Evolutionary conservation across 192 early-diverging fungal genomes (phyloP), one percentile per base, ranked within the genome.

Genomic region (Coemansia sp.): DNA sequence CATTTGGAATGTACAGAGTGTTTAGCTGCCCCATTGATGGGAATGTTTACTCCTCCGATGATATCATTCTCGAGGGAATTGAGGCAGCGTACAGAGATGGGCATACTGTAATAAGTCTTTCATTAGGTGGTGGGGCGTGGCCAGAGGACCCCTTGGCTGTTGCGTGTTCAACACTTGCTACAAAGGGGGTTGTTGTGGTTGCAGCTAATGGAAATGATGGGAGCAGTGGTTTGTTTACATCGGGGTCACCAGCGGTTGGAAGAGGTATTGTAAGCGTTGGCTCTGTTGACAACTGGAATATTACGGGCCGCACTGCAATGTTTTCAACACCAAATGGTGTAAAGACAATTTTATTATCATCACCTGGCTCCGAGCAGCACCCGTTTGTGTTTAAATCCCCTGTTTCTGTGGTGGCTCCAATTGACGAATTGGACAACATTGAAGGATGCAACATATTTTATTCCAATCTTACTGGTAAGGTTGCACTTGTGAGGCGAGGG

Each of bases 171-270:
- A 62, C 42, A 5, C 42, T 91, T 5, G 65, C 73, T 15, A 58
- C 74, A 6, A 47, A 68, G 10, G 89, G 89, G 36, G 66, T 89
- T 41, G 63, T 87, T 18, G 83, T 93, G 16, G 79, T 85, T 37
- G 76, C 87, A 21, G 83, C 92, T 15, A 83, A 84, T 58, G 94
- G 94, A 9, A 95, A 95, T 79, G 84, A 87, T 43, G 93, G 92
- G 32, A 52, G 65, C 49, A 75, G 71, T 51, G 89, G 89, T 11
- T 36, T 88, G 10, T 90, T 77, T 63, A 81, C 83, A 55, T 77
- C 84, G 6, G 74, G 83, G 8, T 71, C 83, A 5, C 87, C 87
- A 15, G 81, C 83, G 1, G 54, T 86, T 16, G 85, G 83, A 0
- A 61, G 64, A 36, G 66, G 85, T 55, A 87, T 84, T 42, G 57